Evolutionary conservation across 2,329 filamentous ascomycete species (phyloP).

Genomic region (Xylaria hypoxylon): DNA sequence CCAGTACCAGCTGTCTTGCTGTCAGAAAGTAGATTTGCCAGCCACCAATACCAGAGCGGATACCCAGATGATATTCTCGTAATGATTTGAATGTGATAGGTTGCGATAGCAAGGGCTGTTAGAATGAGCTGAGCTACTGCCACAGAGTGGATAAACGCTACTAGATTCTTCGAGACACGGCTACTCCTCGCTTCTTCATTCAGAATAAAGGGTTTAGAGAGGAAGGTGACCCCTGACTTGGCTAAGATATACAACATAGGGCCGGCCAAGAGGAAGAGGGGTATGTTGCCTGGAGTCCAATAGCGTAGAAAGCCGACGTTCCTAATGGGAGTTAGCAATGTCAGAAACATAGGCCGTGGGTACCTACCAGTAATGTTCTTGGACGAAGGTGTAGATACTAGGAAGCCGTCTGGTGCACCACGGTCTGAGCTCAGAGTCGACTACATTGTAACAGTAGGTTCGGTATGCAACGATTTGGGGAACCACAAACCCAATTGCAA

Average conservation of each 20-base stretch:
- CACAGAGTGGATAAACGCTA: conserved; percentile 63
- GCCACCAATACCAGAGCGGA: conserved; percentile 88
- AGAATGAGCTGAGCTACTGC: conserved; percentile 80
- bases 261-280: conserved; percentile 84
- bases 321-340: conserved; percentile 63
- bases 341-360: conserved; percentile 21
- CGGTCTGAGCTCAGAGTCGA: conserved; percentile 59
- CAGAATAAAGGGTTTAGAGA: conserved; percentile 37
- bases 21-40: conserved; percentile 65
- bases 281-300: conserved; percentile 88
- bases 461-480: conserved; percentile 83
- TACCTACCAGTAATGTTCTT: conserved; percentile 87
- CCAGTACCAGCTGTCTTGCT: conserved; percentile 48
- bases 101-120: conserved; percentile 77
- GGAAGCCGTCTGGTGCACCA: conserved; percentile 84
- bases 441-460: conserved; percentile 69
- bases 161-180: conserved; percentile 22
- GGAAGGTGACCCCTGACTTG: conserved; percentile 65
- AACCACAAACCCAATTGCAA: conserved; percentile 73
- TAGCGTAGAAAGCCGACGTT: conserved; percentile 88
- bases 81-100: conserved; percentile 94
- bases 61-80: conserved; percentile 89
- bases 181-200: neutral
- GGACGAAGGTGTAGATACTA: conserved; percentile 92
- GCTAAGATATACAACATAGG: conserved; percentile 79